These are phyloP conservation scores for Mallotus repandus DNA, from an alignment of 441 rosid genomes.

Conservation along the genomic window DNA sequence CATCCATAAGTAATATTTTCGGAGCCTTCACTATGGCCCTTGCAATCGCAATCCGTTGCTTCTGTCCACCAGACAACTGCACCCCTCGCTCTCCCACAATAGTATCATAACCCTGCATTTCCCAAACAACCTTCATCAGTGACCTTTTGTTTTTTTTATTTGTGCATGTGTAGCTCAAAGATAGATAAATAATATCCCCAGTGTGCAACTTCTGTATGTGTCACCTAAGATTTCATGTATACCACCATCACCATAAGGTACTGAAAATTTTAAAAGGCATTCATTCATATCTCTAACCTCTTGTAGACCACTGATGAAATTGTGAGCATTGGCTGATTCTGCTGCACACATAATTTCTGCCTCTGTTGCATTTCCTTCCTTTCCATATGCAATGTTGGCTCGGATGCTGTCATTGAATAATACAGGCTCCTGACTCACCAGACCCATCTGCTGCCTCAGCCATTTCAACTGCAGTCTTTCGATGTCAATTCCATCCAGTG, in stretches of 20 bases:
- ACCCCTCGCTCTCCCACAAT: constrained; percentile 68
- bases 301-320: constrained; percentile 57
- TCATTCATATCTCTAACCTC: constrained; percentile 33
- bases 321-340: constrained; percentile 67
- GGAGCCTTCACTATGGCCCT: constrained; percentile 60
- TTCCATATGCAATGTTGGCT: constrained; percentile 68
- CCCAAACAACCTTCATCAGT: neutral
- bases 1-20: constrained; percentile 51
- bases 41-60: constrained; percentile 65
- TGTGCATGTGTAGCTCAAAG: too few relatives aligned
- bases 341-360: constrained; percentile 53
- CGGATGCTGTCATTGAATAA: constrained; percentile 61
- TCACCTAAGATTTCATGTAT: too few relatives aligned
- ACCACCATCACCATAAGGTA: too few relatives aligned
- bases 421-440: constrained; percentile 71
- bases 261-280: neutral
- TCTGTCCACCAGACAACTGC: constrained; percentile 73
- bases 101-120: constrained; percentile 56
- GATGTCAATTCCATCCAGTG: constrained; percentile 61
- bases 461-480: constrained; percentile 50
- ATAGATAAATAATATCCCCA: too few relatives aligned
- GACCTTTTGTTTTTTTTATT: too few relatives aligned
- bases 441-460: constrained; percentile 66
- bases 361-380: constrained; percentile 56
- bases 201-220: too few relatives aligned